A percentile compares a stretch with the other conserved stretches of the same genome.
These are phyloP conservation scores for Auricularia sp. DNA, from an alignment of 768 basidiomycete species.

Conservation along the genomic window DNA sequence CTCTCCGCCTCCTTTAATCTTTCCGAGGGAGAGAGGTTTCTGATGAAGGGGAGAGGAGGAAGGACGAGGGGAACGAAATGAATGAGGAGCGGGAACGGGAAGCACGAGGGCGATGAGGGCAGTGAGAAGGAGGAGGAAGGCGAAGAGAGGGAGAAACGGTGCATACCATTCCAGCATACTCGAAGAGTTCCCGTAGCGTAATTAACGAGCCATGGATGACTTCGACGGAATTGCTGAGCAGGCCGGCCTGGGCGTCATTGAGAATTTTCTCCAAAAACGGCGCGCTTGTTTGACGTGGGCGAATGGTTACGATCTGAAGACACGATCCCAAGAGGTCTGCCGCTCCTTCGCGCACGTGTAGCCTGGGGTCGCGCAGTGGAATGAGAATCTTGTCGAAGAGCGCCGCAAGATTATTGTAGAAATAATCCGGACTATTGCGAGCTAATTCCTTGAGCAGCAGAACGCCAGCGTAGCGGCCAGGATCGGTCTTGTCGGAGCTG, in stretches of 20 bases:
- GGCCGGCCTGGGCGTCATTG: constrained; percentile 71
- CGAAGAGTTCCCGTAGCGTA: constrained; percentile 81
- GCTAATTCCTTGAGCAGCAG: constrained; percentile 92
- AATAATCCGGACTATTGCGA: constrained; percentile 75
- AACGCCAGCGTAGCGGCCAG: constrained; percentile 85
- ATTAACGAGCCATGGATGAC: constrained; percentile 87
- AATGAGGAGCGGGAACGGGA: no score
- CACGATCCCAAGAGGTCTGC: constrained; percentile 91
- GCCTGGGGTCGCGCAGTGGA: constrained; percentile 76
- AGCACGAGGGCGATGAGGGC: no score
- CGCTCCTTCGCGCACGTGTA: constrained; percentile 86
- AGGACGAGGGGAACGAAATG: no score
- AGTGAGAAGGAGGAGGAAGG: no score
- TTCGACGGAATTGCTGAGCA: constrained; percentile 75
- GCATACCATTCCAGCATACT: constrained; percentile 90
- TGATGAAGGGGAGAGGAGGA: no score
- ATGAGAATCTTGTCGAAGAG: constrained; percentile 91
- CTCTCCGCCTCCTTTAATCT: no score
- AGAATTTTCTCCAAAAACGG: constrained; percentile 73
- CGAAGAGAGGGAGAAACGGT: background rate
- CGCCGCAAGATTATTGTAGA: constrained; percentile 76
- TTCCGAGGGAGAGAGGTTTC: no score
- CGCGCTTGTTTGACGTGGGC: constrained; percentile 55
- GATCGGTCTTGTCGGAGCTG: constrained; percentile 61
- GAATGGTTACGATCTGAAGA: constrained; percentile 71